phyloP scores from a whole-genome alignment of 2,329 filamentous ascomycete genomes.

The Epichloe uncinata region DNA sequence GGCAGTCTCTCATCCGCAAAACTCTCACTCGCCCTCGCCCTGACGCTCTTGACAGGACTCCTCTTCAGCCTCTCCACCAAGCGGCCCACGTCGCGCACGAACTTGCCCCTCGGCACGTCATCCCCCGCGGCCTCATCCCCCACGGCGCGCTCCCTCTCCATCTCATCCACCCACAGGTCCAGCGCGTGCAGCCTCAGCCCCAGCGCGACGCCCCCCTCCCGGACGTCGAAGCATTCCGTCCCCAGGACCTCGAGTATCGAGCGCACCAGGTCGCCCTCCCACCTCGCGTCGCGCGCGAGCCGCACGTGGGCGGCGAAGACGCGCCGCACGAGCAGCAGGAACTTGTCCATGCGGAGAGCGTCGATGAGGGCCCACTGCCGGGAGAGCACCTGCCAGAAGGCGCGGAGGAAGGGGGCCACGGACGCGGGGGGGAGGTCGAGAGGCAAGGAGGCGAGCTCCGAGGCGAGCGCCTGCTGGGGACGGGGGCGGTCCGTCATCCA shows the following conservation, averaged over 20 bases:
- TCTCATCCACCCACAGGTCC: slow-evolving; percentile 86
- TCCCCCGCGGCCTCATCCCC: slow-evolving; percentile 9
- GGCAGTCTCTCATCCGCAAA: slow-evolving; percentile 62
- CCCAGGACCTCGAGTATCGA: slow-evolving; percentile 15
- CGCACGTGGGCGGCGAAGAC: slow-evolving; percentile 60
- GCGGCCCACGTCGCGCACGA: slow-evolving; percentile 38
- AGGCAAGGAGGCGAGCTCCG: slow-evolving; percentile 57
- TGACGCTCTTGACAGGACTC: slow-evolving; percentile 57
- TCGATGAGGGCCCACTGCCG: slow-evolving; percentile 63
- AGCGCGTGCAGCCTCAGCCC: slow-evolving; percentile 76
- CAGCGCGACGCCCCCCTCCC: slow-evolving; percentile 52
- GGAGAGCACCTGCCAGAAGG: slow-evolving; percentile 59
- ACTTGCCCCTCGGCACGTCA: slow-evolving; percentile 24
- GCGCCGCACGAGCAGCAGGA: slow-evolving; percentile 68
- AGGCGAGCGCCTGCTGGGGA: slow-evolving; percentile 74
- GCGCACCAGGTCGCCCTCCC: slow-evolving; percentile 18
- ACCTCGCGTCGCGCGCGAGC: slow-evolving; percentile 24
- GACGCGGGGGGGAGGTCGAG: slow-evolving; percentile 39
- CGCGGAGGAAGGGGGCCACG: slow-evolving; percentile 38
- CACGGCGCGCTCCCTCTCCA: slow-evolving; percentile 54
- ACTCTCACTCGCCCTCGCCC: slow-evolving; percentile 54
- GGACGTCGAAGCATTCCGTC: slow-evolving; percentile 21
- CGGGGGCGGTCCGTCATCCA: slow-evolving; percentile 87
- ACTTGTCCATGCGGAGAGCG: slow-evolving; percentile 80
- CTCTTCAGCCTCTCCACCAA: slow-evolving; percentile 43